Evolutionary conservation across 129 eudicot species (phyloP).

Genomic region (Pulicaria dysenterica): DNA sequence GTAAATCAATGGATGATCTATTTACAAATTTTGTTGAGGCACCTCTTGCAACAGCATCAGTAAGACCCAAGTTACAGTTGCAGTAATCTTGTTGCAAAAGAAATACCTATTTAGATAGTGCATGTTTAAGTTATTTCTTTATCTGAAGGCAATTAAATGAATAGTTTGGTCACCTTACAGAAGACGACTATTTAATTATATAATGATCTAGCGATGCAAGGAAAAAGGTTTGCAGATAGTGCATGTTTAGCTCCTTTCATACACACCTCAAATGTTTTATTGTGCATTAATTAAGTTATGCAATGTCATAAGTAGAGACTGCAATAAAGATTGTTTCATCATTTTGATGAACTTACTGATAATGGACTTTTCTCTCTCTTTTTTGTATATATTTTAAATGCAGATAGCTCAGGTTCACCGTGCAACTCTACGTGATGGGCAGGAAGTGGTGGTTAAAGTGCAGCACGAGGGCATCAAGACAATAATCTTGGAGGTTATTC

Average conservation of each 20-base stretch:
- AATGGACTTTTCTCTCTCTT: not conserved
- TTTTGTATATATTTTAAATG: not conserved
- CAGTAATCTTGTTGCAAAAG: not conserved
- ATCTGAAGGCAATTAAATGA: not conserved
- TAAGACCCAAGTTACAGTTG: slow-evolving; percentile 36
- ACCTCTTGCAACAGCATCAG: slow-evolving; percentile 96
- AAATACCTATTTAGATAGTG: not conserved
- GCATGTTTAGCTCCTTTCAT: not conserved
- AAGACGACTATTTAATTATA: not conserved
- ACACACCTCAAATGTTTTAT: too few species aligned
- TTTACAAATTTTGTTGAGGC: slow-evolving; percentile 56
- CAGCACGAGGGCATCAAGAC: slow-evolving; percentile 89
- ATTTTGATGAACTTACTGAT: not conserved
- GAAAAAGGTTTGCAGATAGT: not conserved
- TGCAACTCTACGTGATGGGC: slow-evolving; percentile 77
- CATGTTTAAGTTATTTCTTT: not conserved
- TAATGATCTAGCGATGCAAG: not conserved
- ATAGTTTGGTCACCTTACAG: not conserved
- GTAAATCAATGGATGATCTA: slow-evolving; percentile 68
- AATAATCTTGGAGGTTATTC: slow-evolving; percentile 70
- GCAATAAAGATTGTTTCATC: not conserved
- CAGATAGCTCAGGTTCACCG: slow-evolving; percentile 99
- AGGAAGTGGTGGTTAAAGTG: slow-evolving; percentile 90
- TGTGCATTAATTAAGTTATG: not conserved
- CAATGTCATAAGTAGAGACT: not conserved